phyloP scores from a whole-genome alignment of 345 rosid genomes.

The Linum trigynum region DNA sequence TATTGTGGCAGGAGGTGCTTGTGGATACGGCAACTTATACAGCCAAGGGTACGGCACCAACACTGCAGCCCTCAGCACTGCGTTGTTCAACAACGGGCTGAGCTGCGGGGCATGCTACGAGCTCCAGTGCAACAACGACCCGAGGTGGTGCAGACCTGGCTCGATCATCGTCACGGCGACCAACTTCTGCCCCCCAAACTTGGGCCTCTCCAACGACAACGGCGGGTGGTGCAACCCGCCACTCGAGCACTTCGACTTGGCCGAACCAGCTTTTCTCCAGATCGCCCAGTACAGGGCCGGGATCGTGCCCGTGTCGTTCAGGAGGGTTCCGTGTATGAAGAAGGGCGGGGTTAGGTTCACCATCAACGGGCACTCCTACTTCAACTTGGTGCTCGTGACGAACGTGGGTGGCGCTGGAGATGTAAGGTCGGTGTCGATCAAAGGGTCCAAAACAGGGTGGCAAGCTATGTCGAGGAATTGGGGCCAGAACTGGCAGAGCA shows the following conservation, averaged over 20 bases:
- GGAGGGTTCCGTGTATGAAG: slow-evolving; percentile 79
- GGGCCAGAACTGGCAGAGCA: slow-evolving; percentile 99
- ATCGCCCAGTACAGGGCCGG: slow-evolving; percentile 94
- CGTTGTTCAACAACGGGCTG: slow-evolving; percentile 25
- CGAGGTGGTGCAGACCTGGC: slow-evolving; percentile 27
- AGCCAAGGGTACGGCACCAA: slow-evolving; percentile 29
- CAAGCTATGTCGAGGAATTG: slow-evolving; percentile 90
- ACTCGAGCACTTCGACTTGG: slow-evolving; percentile 87
- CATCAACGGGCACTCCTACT: slow-evolving; percentile 87
- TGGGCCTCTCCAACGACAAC: slow-evolving; percentile 53
- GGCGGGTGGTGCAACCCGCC: slow-evolving; percentile 99
- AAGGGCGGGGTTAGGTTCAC: slow-evolving; percentile 88
- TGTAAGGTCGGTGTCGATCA: slow-evolving; percentile 63
- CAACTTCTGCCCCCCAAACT: slow-evolving; percentile 67
- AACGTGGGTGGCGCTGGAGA: slow-evolving; percentile 94
- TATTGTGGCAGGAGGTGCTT: slow-evolving; percentile 23
- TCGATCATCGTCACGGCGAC: slow-evolving; percentile 25
- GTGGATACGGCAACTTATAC: slow-evolving; percentile 26
- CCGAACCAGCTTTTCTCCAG: slow-evolving; percentile 88
- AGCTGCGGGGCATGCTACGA: slow-evolving; percentile 29
- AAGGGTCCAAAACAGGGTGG: slow-evolving; percentile 86
- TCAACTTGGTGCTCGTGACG: slow-evolving; percentile 72
- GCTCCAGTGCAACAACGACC: slow-evolving; percentile 23
- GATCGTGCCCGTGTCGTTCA: slow-evolving; percentile 79
- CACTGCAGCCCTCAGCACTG: slow-evolving; percentile 32